phyloP scores from a whole-genome alignment of 805 yeast species.

The Candida saitoana region DNA sequence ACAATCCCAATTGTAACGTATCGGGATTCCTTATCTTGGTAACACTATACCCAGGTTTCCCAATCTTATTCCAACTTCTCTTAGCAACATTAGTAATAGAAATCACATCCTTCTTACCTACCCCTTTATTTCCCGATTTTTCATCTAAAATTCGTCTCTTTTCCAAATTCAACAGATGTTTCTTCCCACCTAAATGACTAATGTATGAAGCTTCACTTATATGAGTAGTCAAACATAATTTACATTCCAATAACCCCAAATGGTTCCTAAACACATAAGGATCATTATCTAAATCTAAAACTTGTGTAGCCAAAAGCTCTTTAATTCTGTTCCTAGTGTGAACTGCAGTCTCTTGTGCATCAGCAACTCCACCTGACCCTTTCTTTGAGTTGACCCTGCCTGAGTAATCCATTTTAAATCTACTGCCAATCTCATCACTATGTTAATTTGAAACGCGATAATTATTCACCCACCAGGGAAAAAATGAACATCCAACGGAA shows the following conservation, averaged over 20 bases:
- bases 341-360: conserved; percentile 61
- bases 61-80: conserved; percentile 55
- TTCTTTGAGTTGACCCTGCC: conserved; percentile 86
- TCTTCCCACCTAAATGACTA: conserved; percentile 78
- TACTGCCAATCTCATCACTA: background rate
- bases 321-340: conserved; percentile 66
- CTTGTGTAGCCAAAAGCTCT: conserved; percentile 51
- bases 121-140: conserved; percentile 18
- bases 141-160: conserved; percentile 45
- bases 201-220: conserved; percentile 74
- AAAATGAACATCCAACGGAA: background rate
- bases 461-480: conserved; percentile 1
- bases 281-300: conserved; percentile 54
- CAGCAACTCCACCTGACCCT: conserved; percentile 89
- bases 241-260: conserved; percentile 81
- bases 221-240: conserved; percentile 80
- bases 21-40: conserved; percentile 64
- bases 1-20: conserved; percentile 58
- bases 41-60: conserved; percentile 67
- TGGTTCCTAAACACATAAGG: conserved; percentile 85
- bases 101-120: conserved; percentile 12
- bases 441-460: conserved; percentile 5
- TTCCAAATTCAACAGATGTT: conserved; percentile 72
- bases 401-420: conserved; percentile 87
- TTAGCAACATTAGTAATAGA: conserved; percentile 40